Evolutionary conservation across 129 eudicot genomes (phyloP), one percentile per base, ranked within the genome.

Genomic region (Chrysanthemum makinoi): DNA sequence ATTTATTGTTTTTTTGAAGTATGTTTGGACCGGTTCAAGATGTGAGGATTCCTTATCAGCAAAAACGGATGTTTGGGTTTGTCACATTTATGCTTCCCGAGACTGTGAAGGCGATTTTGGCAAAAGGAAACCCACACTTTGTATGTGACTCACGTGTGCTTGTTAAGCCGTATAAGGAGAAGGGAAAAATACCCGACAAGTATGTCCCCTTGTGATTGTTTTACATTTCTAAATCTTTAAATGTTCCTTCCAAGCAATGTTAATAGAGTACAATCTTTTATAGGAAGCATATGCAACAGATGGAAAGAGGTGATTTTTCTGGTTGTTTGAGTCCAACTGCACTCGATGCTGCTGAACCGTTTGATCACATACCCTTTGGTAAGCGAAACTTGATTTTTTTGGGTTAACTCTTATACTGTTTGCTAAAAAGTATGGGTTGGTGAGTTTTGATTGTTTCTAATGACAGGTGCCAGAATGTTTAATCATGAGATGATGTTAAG

Each of bases 71-170:
- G 99, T 94, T 94, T 53, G 99, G 99, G 4, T 94, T 94, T 68
- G 99, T 94, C 20, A 94, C 99, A 5, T 94, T 94, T 76, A 81
- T 87, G 63, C 92, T 82, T 35, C 86, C 99, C 0, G 99, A 94
- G 55, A 94, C 99, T 15, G 99, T 94, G 66, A 94, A 90, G 77
- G 83, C 87, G 19, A 94, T 94, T 70, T 72, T 94, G 64, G 96
- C 97, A n/a, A 94, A 94, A 83, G 99, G 99, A 26, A 94, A 94
- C 68, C 99, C 97, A 6, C 99, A 94, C 62, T 94, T 94, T 76
- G 99, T 94, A 1, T 94, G 97, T 9, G 99, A 94, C 69, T 88
- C 97, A 54, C 99, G 99, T 0, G 99, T 94, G 64, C 99, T 94
- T 49, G 99, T 94, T 28, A 94, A 94, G 71, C 99, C 99, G 0